Conservation (phyloP, 1,284 basidiomycete genomes). For the Caloboletus firmus region DNA sequence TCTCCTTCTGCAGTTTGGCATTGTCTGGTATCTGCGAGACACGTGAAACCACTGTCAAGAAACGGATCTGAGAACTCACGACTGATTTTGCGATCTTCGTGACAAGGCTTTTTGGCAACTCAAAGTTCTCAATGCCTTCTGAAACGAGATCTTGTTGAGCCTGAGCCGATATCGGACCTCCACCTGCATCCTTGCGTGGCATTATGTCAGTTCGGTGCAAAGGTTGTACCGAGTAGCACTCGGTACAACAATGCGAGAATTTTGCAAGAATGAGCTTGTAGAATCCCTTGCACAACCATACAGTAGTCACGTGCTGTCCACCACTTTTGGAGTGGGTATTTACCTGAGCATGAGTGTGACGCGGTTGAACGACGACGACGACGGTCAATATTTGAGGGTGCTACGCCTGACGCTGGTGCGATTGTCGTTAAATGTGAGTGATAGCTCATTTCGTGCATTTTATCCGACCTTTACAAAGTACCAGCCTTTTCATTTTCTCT, state of each 20-base stretch:
- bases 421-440: constrained; percentile 2
- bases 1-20: constrained; percentile 85
- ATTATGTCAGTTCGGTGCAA: constrained; percentile 33
- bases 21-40: constrained; percentile 72
- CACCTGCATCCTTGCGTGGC: constrained; percentile 61
- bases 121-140: constrained; percentile 83
- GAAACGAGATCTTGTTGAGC: constrained; percentile 73
- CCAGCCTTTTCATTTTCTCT: background rate
- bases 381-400: background rate
- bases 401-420: background rate
- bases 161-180: constrained; percentile 59
- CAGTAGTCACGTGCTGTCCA: background rate
- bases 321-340: background rate
- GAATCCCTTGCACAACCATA: background rate
- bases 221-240: background rate
- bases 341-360: no score
- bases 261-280: background rate
- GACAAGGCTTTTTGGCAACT: constrained; percentile 79
- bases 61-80: constrained; percentile 38
- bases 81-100: constrained; percentile 82
- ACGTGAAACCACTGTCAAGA: background rate
- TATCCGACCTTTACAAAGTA: background rate
- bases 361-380: background rate
- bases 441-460: background rate
- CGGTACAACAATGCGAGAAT: background rate